These are phyloP conservation scores for Aspergillus sp. DNA, from an alignment of 2,329 filamentous ascomycete species.

Conservation along the genomic window DNA sequence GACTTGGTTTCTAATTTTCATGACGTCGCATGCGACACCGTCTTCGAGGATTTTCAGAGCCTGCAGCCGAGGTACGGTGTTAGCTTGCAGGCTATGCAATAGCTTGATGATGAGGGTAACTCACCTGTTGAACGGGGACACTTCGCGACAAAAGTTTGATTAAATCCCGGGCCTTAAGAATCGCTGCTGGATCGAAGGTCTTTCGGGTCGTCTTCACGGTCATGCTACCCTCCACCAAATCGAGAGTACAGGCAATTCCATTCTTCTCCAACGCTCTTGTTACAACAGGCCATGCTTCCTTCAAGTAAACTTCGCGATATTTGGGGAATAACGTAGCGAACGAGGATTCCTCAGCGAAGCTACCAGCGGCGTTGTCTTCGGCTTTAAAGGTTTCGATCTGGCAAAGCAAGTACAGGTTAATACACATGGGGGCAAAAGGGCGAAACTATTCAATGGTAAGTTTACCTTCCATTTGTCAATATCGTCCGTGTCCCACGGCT, in stretches of 20 bases:
- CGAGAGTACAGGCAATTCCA: slow-evolving; percentile 86
- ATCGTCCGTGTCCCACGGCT: slow-evolving; percentile 94
- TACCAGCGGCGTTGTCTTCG: slow-evolving; percentile 79
- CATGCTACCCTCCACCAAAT: slow-evolving; percentile 95
- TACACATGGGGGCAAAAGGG: background rate
- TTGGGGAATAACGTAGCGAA: slow-evolving; percentile 86
- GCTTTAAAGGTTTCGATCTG: slow-evolving; percentile 79
- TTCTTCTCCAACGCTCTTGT: slow-evolving; percentile 82
- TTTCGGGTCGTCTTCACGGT: slow-evolving; percentile 91
- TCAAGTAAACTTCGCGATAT: slow-evolving; percentile 92
- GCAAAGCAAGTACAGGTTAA: slow-evolving; percentile 10
- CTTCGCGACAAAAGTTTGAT: slow-evolving; percentile 90
- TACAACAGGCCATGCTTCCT: slow-evolving; percentile 88
- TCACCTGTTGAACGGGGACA: slow-evolving; percentile 78
- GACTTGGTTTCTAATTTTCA: slow-evolving; percentile 90
- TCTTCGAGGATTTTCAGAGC: slow-evolving; percentile 94
- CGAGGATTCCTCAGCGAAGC: slow-evolving; percentile 88
- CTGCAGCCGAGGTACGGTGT: slow-evolving; percentile 21
- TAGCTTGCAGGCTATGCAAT: background rate
- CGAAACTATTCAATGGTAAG: background rate
- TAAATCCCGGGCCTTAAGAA: slow-evolving; percentile 89
- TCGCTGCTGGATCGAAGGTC: slow-evolving; percentile 87
- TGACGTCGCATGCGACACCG: slow-evolving; percentile 86
- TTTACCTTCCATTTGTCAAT: slow-evolving; percentile 91
- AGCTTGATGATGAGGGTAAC: background rate